Evolutionary conservation across 2,329 filamentous ascomycete species (phyloP), one percentile per base, ranked within the genome.

Genomic region (Aureobasidium namibiae): DNA sequence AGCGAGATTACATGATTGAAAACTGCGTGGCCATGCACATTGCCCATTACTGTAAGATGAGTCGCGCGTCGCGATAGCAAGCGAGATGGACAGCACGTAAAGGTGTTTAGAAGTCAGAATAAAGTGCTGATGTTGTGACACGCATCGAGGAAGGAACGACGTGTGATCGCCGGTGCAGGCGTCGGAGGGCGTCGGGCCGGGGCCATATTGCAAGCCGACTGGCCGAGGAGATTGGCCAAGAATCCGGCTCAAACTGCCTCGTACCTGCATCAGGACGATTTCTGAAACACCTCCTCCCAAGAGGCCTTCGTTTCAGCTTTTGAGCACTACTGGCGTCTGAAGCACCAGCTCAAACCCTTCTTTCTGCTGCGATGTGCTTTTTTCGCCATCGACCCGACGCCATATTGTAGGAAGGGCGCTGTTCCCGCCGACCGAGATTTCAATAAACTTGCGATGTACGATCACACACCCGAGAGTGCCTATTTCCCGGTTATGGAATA

Each of bases 261-360:
- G 52, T 36, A 13, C 39, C 14, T 26, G 11, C 26, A 10, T 8
- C 23, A 36, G 18, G n/a, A 29, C 39, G 23, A n/a, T 24, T 21
- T 36, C 9, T 31, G 52, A 56, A 56, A 56, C 52, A 42, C 13
- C 38, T 7, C 36, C 39, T 45, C 38, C 34, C 36, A 33, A 42
- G 24, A 53, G 26, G 34, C 3, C 14, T 29, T 23, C 39, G 52
- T 56, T 56, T 56, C 52, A 56, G 52, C 41, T 26, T 44, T 18
- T n/a, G 6, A 45, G 18, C 39, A 56, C 52, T 26, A 56, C 45
- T 31, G 52, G 8, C 14, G 36, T 45, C 29, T 24, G 39, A 56
- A 45, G 21, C 52, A 45, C 11, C 52, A 56, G 52, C 26, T 26
- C 52, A 26, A 53, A 54, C 21, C 50, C 36, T 42, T 42, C 50